Evolutionary conservation across 495 filamentous ascomycete species (phyloP).

Genomic region (Hypoxylon lenormandii): DNA sequence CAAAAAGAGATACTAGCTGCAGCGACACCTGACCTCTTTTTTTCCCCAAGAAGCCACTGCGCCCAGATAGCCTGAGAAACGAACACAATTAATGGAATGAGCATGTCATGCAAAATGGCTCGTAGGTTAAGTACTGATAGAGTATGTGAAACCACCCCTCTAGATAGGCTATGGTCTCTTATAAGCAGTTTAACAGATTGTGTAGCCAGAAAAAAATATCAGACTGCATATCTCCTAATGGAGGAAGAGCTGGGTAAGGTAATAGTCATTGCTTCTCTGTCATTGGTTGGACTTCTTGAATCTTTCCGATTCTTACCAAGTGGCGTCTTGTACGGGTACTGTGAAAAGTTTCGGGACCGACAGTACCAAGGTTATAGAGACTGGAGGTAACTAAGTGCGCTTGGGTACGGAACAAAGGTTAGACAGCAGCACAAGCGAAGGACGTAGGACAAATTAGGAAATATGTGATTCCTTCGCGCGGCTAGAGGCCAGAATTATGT

Average conservation of each 20-base stretch:
- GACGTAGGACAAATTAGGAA: constrained; percentile 27
- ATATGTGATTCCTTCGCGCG: constrained; percentile 20
- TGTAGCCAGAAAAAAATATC: too few species aligned
- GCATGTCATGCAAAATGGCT: too few species aligned
- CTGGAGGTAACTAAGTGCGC: not conserved
- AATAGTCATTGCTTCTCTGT: not conserved
- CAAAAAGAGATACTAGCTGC: too few species aligned
- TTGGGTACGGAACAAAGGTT: constrained; percentile 9
- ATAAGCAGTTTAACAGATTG: too few species aligned
- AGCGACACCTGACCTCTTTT: too few species aligned
- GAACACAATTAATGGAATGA: too few species aligned
- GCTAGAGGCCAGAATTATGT: constrained; percentile 29
- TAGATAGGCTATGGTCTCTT: too few species aligned
- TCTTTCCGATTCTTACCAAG: constrained; percentile 6
- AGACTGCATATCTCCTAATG: not conserved
- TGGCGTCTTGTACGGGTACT: not conserved
- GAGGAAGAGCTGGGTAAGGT: not conserved
- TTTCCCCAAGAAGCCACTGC: too few species aligned
- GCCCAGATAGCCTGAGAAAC: too few species aligned
- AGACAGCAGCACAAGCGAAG: constrained; percentile 27
- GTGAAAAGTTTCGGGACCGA: constrained; percentile 18
- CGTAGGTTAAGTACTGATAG: too few species aligned
- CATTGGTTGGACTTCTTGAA: not conserved
- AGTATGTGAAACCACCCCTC: too few species aligned
- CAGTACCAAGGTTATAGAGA: not conserved